Evolutionary conservation across 164 flowering plant species (phyloP).

Genomic region (Taxillus chinensis): DNA sequence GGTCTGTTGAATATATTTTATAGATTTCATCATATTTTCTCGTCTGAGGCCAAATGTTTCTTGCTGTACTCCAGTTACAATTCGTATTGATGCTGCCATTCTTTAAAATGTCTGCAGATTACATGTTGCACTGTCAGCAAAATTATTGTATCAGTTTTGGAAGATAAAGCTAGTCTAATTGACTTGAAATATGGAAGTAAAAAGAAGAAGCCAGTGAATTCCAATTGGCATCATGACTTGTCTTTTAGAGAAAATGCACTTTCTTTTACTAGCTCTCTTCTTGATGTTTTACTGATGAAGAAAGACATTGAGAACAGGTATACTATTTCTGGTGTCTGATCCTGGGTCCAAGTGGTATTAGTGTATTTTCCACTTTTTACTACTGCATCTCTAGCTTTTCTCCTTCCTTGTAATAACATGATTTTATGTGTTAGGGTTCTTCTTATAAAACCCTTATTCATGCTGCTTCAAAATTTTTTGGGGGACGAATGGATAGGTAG

Average conservation of each 20-base stretch:
- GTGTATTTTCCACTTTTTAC: too few species aligned
- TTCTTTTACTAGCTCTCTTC: constrained; percentile 52
- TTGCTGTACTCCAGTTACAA: too few species aligned
- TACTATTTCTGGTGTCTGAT: constrained; percentile 1
- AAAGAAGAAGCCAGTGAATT: constrained; percentile 28
- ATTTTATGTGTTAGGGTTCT: constrained; percentile 26
- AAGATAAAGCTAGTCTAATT: constrained; percentile 10
- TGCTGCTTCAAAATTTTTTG: constrained; percentile 42
- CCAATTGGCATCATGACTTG: constrained; percentile 10
- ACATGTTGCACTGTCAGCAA: constrained; percentile 25
- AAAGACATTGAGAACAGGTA: constrained; percentile 66
- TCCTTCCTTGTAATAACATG: background rate
- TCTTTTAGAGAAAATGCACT: constrained; percentile 22
- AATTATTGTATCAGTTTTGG: constrained; percentile 33
- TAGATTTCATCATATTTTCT: too few species aligned
- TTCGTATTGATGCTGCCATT: too few species aligned
- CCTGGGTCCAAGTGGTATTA: too few species aligned
- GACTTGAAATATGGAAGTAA: constrained; percentile 27
- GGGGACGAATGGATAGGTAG: constrained; percentile 29
- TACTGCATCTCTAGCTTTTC: too few species aligned
- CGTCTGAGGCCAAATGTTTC: too few species aligned
- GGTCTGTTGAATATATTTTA: too few species aligned
- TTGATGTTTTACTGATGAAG: constrained; percentile 76
- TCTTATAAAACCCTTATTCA: constrained; percentile 56
- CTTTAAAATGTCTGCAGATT: constrained; percentile 35